A percentile compares a stretch with the other conserved stretches of the same genome.
These are phyloP conservation scores for Penicillium ochrochloron DNA, from an alignment of 495 filamentous ascomycete genomes.

Conservation along the genomic window DNA sequence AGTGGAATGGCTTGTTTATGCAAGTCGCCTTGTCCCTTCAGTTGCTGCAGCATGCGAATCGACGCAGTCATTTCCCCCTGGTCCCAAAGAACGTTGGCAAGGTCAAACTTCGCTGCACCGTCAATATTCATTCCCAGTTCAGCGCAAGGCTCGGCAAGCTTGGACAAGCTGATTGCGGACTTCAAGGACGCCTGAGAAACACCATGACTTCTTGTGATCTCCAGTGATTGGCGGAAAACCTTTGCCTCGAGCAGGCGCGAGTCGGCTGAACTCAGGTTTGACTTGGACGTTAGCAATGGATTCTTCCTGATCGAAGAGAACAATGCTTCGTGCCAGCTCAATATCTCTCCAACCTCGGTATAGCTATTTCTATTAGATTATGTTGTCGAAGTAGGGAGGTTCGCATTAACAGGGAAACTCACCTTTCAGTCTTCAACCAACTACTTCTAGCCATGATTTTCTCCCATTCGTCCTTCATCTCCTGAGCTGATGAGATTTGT, in stretches of 20 bases:
- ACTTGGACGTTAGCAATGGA: constrained; percentile 59
- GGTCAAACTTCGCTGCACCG: constrained; percentile 74
- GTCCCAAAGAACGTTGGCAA: constrained; percentile 91
- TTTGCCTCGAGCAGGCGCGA: constrained; percentile 74
- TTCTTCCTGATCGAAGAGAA: constrained; percentile 79
- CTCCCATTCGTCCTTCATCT: constrained; percentile 65
- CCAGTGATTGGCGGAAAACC: constrained; percentile 71
- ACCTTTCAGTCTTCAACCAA: constrained; percentile 83
- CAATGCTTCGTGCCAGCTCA: constrained; percentile 80
- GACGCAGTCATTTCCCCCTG: constrained; percentile 91
- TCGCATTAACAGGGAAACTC: constrained; percentile 30
- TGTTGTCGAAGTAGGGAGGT: constrained; percentile 15
- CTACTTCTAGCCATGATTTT: constrained; percentile 65
- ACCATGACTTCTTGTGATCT: constrained; percentile 75
- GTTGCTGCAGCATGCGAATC: constrained; percentile 80
- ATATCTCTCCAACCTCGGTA: constrained; percentile 76
- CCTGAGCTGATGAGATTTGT: constrained; percentile 56
- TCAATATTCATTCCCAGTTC: constrained; percentile 74
- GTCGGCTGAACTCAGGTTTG: constrained; percentile 61
- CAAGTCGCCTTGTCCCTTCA: constrained; percentile 64
- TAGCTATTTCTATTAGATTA: constrained; percentile 58
- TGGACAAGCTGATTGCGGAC: constrained; percentile 76
- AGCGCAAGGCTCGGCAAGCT: constrained; percentile 69
- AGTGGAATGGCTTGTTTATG: constrained; percentile 74
- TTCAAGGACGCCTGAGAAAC: constrained; percentile 85